Evolutionary conservation across 2,329 filamentous ascomycete species (phyloP).

Genomic region (Leptographium wingfieldii): DNA sequence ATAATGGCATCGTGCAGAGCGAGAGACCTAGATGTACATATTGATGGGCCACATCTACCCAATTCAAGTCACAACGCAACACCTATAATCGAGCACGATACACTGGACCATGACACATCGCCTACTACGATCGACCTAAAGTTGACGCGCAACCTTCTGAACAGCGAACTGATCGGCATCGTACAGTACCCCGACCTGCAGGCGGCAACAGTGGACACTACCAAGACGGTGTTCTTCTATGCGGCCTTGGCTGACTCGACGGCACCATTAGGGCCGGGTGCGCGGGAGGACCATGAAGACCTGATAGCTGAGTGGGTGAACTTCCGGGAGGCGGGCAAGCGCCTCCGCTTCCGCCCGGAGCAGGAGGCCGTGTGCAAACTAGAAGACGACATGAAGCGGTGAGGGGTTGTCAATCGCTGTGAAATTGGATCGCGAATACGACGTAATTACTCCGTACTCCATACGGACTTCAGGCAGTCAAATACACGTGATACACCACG

Average conservation of each 20-base stretch:
- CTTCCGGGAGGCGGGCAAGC: constrained; percentile 2
- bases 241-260: constrained; percentile 17
- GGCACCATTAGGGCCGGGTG: constrained; percentile 6
- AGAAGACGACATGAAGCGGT: constrained; percentile 7
- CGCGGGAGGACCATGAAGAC: constrained; percentile 12
- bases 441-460: too few species aligned
- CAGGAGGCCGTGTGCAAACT: constrained; percentile 8
- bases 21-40: too few species aligned
- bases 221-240: constrained; percentile 29
- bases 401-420: background rate
- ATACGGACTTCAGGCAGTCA: too few species aligned
- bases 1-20: too few species aligned
- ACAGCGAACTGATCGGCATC: constrained; percentile 24
- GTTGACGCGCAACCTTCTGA: constrained; percentile 18
- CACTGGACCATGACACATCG: too few species aligned
- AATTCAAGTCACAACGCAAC: too few species aligned
- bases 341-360: constrained; percentile 9
- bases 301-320: constrained; percentile 10
- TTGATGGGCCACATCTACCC: too few species aligned
- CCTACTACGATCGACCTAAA: constrained; percentile 7
- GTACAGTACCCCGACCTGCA: constrained; percentile 23
- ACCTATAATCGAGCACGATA: too few species aligned
- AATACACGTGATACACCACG: background rate
- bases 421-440: too few species aligned
- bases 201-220: constrained; percentile 18